These are phyloP conservation scores for Camptophora hylomeconis DNA, from an alignment of 2,329 filamentous ascomycete genomes.

Conservation along the genomic window DNA sequence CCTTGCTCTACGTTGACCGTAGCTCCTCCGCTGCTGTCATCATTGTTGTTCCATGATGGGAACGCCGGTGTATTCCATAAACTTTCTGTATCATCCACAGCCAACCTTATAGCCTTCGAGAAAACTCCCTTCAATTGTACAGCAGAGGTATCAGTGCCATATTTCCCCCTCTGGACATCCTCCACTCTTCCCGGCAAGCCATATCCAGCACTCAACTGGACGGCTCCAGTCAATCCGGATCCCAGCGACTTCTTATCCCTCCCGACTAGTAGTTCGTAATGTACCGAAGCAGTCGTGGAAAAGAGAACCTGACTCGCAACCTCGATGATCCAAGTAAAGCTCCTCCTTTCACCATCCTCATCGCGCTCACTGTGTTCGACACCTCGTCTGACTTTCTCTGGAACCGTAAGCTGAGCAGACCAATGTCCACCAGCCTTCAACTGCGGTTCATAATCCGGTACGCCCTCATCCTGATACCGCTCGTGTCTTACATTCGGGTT, in stretches of 20 bases:
- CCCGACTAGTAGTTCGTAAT: conserved; percentile 75
- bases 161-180: conserved; percentile 58
- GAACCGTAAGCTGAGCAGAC: conserved; percentile 67
- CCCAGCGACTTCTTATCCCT: conserved; percentile 74
- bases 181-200: conserved; percentile 55
- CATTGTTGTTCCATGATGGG: conserved; percentile 45
- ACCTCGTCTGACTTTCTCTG: conserved; percentile 59
- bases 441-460: conserved; percentile 89
- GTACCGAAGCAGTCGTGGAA: conserved; percentile 73
- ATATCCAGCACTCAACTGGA: conserved; percentile 35
- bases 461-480: conserved; percentile 55
- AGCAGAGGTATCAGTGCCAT: too few species aligned
- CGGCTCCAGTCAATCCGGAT: conserved; percentile 46
- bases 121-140: conserved; percentile 65
- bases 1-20: conserved; percentile 16
- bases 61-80: conserved; percentile 88
- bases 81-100: conserved; percentile 74
- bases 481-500: conserved; percentile 69
- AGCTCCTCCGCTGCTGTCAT: conserved; percentile 24
- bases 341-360: conserved; percentile 31
- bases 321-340: conserved; percentile 78
- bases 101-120: conserved; percentile 64
- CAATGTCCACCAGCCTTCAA: conserved; percentile 87
- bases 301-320: conserved; percentile 89
- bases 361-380: conserved; percentile 35